These are phyloP conservation scores for Coemansia sp. DNA, from an alignment of 192 early-diverging fungal species.

Conservation along the genomic window DNA sequence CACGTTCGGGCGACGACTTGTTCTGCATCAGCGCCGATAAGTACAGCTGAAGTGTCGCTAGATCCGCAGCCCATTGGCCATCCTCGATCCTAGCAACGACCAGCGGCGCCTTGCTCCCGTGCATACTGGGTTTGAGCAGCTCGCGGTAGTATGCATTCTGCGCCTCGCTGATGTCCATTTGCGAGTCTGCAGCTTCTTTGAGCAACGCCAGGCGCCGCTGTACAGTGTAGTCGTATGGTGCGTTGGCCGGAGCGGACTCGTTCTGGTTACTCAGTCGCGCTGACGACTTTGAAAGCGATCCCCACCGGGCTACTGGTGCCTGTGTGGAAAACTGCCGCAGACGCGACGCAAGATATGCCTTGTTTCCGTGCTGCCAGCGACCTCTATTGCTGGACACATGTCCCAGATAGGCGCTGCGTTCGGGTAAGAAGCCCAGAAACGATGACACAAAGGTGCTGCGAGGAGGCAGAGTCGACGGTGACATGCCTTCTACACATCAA, in stretches of 20 bases:
- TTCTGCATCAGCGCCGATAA: constrained; percentile 44
- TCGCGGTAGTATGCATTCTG: constrained; percentile 49
- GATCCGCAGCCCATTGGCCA: constrained; percentile 28
- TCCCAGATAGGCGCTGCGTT: background rate
- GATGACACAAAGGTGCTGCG: background rate
- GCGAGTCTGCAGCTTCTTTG: constrained; percentile 35
- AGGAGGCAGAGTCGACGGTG: no score
- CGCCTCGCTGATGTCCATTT: constrained; percentile 11
- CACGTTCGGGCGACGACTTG: constrained; percentile 38
- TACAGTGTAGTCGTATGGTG: constrained; percentile 21
- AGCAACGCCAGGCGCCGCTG: constrained; percentile 30
- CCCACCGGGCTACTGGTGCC: constrained; percentile 28
- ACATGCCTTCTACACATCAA: background rate
- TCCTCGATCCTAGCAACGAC: constrained; percentile 49
- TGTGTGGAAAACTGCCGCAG: constrained; percentile 34
- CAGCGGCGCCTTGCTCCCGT: constrained; percentile 27
- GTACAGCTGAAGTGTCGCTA: constrained; percentile 46
- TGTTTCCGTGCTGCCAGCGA: constrained; percentile 1
- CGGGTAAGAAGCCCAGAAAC: background rate
- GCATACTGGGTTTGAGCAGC: constrained; percentile 36
- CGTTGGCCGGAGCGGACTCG: background rate
- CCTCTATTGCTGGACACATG: background rate
- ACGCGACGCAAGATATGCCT: background rate
- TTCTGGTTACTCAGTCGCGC: background rate
- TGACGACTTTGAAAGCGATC: constrained; percentile 29